A percentile compares a stretch with the other conserved stretches of the same genome.
Evolutionary conservation across 371 early-diverging fungal genomes (phyloP).

Genomic region (Fennellomyces sp.): DNA sequence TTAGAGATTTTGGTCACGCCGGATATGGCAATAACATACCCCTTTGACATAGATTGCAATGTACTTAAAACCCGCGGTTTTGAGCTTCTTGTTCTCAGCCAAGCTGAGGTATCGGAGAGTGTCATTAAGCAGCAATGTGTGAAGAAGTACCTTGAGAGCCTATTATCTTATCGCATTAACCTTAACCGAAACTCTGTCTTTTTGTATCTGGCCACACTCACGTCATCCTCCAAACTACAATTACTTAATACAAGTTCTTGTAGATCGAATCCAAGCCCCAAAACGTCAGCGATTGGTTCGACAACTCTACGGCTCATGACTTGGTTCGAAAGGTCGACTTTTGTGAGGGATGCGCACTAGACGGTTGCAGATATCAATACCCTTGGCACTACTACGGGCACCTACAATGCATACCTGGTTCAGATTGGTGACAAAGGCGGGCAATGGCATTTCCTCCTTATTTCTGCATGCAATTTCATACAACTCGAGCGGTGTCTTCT

Average conservation of each 20-base stretch:
- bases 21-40: slow-evolving; percentile 29
- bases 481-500: slow-evolving; percentile 23
- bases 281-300: slow-evolving; percentile 64
- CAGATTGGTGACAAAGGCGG: slow-evolving; percentile 46
- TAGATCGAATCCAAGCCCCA: slow-evolving; percentile 62
- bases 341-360: slow-evolving; percentile 24
- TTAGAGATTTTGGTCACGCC: no score
- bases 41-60: slow-evolving; percentile 68
- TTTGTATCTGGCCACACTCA: slow-evolving; percentile 13
- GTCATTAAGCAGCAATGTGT: slow-evolving; percentile 60
- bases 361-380: background rate
- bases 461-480: slow-evolving; percentile 55
- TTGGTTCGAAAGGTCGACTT: slow-evolving; percentile 53
- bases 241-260: slow-evolving; percentile 53
- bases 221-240: slow-evolving; percentile 72
- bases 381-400: background rate
- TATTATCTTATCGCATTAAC: slow-evolving; percentile 15
- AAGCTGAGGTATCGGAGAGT: slow-evolving; percentile 54
- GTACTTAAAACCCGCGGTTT: slow-evolving; percentile 62
- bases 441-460: slow-evolving; percentile 57
- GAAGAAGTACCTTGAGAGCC: slow-evolving; percentile 64
- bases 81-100: slow-evolving; percentile 59
- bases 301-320: slow-evolving; percentile 35
- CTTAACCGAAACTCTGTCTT: background rate
- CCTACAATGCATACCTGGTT: slow-evolving; percentile 28